Evolutionary conservation across 768 basidiomycete species (phyloP), one percentile per base, ranked within the genome.

Genomic region (Rickenella mellea): DNA sequence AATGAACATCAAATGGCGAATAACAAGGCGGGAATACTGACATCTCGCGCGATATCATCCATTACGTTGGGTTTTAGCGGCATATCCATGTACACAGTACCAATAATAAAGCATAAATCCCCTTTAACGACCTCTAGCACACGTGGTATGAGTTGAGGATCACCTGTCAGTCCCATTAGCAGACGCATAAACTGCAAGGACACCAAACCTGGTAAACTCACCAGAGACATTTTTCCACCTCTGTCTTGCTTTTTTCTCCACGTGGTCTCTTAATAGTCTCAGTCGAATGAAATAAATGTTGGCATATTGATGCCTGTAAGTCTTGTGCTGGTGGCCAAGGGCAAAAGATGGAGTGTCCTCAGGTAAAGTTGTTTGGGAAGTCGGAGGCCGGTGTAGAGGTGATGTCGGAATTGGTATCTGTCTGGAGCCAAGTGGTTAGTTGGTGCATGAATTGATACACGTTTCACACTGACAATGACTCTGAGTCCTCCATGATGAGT

Each of bases 11-110:
- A 36, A 31, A 40, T 19, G 44, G 29, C 33, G 36, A 26, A 15
- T 41, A 45, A 39, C 36, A 29, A 31, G 30, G 30, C 24, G 35
- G 20, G 29, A 42, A 17, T 27, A 17, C 88, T 51, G 55, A 97
- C 96, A 53, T 99, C 92, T 58, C 87, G 74, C 19, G 83, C 90
- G 49, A 98, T 76, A 49, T 99, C 96, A 52, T 91, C 85, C 48
- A 99, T 72, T n/a, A 99, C 87, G 55, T 97, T 98, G 0, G 94
- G 94, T 56, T 99, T 99, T 40, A 98, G 69, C 7, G 92, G 89
- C 96, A 99, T 99, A 46, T 99, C 92, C 80, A 98, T 83, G 60
- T 97, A 99, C 5, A 97, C 81, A 0, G 96, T 99, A 3, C 96
- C 96, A 41, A 96, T 68, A 47, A 98, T 74, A 60, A 83, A 97